A percentile compares a stretch with the other conserved stretches of the same genome.
These are phyloP conservation scores for Podospora didyma DNA, from an alignment of 495 filamentous ascomycete species.

Conservation along the genomic window DNA sequence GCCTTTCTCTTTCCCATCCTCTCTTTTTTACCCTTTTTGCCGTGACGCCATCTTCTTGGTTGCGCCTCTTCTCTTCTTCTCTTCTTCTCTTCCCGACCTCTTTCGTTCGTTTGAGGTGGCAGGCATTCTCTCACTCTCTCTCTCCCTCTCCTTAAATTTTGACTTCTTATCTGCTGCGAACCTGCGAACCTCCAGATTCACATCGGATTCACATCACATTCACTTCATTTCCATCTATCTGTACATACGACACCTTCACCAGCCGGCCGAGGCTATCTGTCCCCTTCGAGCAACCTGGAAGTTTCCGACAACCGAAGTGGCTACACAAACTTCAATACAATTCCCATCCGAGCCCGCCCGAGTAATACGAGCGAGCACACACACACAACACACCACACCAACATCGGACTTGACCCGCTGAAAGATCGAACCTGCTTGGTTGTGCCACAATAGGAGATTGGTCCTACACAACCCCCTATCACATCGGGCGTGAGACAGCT, in stretches of 20 bases:
- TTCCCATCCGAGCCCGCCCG: too few relatives aligned
- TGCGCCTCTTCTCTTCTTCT: not conserved
- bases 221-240: too few relatives aligned
- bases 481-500: conserved; percentile 5
- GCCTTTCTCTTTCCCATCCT: not conserved
- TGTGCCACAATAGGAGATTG: conserved; percentile 20
- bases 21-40: not conserved
- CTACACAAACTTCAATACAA: not conserved
- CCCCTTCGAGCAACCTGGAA: too few relatives aligned
- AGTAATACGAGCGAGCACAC: not conserved
- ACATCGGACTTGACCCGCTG: not conserved
- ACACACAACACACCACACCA: not conserved
- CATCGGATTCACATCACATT: too few relatives aligned
- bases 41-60: not conserved
- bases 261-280: too few relatives aligned
- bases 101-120: not conserved
- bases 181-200: not conserved
- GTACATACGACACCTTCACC: too few relatives aligned
- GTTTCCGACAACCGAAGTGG: not conserved
- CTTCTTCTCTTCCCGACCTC: not conserved
- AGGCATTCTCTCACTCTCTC: not conserved
- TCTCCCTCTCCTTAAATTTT: too few relatives aligned
- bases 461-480: conserved; percentile 12
- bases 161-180: not conserved
- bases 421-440: conserved; percentile 5